Evolutionary conservation across 176 grass and related monocot genomes (phyloP).

Genomic region (Carex myosuroides): DNA sequence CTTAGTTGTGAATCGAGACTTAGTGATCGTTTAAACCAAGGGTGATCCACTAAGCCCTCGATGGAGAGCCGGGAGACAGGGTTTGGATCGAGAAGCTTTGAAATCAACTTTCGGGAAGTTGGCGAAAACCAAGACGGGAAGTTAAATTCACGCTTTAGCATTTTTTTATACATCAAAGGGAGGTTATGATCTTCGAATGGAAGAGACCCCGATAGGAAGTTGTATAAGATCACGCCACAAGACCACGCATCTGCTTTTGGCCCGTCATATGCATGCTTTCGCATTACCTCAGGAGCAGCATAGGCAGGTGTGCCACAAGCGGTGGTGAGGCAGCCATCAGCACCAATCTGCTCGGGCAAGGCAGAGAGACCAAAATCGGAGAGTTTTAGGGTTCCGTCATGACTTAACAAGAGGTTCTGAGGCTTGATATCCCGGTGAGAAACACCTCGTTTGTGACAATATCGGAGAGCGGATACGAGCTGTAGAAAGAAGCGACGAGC

Average conservation of each 20-base stretch:
- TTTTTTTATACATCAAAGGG: conserved; percentile 44
- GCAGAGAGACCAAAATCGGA: conserved; percentile 72
- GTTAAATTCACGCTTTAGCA: conserved; percentile 46
- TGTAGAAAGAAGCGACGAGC: conserved; percentile 53
- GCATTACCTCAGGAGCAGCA: conserved; percentile 58
- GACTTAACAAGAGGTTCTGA: conserved; percentile 65
- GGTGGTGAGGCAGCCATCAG: conserved; percentile 46
- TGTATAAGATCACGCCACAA: conserved; percentile 76
- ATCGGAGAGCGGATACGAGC: conserved; percentile 48
- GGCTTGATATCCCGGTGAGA: conserved; percentile 78
- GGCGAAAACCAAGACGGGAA: conserved; percentile 50
- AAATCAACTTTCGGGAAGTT: conserved; percentile 38
- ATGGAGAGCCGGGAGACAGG: conserved; percentile 49
- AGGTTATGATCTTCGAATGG: conserved; percentile 79
- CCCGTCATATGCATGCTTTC: conserved; percentile 57
- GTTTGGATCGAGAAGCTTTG: conserved; percentile 72
- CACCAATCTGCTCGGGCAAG: conserved; percentile 37
- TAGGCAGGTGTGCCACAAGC: conserved; percentile 67
- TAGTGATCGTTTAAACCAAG: conserved; percentile 76
- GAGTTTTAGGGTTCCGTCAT: conserved; percentile 44
- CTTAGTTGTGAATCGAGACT: conserved; percentile 73
- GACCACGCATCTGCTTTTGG: conserved; percentile 89
- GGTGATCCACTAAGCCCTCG: conserved; percentile 29
- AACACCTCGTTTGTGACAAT: conserved; percentile 65
- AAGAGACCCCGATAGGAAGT: conserved; percentile 48